Base-by-base conservation (phyloP, 805 yeast genomes). In the Kodamaea sagamina region DNA sequence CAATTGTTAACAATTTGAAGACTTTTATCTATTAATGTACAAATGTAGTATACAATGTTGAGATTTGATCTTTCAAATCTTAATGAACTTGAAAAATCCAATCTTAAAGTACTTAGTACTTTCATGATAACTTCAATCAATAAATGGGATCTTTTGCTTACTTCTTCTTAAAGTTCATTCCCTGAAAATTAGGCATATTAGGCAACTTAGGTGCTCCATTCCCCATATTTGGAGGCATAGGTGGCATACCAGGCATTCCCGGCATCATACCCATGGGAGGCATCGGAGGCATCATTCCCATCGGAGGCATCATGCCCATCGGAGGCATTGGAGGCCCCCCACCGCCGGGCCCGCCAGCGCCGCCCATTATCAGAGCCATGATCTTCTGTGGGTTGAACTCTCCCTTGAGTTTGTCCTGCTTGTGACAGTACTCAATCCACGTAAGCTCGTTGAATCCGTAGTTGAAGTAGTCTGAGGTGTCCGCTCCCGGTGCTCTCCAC, bases 401-500 rank as follows among this genome's bases (percentile, higher is more conserved):
- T 4, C 83, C 82, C 43, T 93, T 76, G 38, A 84, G 57, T 51
- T 81, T 82, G 61, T 90, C 96, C 58, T 90, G 97, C 61, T 88
- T 89, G 32, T 82, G 74, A 53, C 96, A 82, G 65, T 93, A 93
- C 17, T 90, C 89, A 42, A 86, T 81, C 99, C 99, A 93, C 11
- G 97, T 86, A 51, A 86, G 78, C 68, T 93, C 99, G 61, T 93
- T 96, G 59, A 93, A 93, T 1, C 99, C 99, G 58, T 82, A 93
- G 67, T 93, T 93, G 74, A 93, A 93, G 64, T 89, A 95, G 63
- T 93, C 98, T 6, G 95, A 78, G 31, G 88, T 68, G 65, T 93
- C 97, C 3, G 96, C 96, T 28, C 98, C 99, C 1, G 98, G 97
- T 50, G 86, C 82, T 59, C 99, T 78, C 99, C 99, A 93, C 6